phyloP scores from a whole-genome alignment of 2,329 filamentous ascomycete species.

The Clarireedia monteithiana region DNA sequence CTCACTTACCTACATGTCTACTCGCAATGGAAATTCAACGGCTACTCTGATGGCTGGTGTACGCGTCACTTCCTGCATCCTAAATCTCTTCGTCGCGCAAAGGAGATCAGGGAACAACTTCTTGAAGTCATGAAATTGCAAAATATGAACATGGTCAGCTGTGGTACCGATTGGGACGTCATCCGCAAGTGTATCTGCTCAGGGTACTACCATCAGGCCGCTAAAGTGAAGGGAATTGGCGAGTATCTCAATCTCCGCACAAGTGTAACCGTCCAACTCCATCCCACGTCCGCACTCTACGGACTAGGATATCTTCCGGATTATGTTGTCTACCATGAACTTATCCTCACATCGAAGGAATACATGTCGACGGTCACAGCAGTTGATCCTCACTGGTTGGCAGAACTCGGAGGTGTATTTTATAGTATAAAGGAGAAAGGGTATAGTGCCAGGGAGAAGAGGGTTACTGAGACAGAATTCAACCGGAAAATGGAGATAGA shows the following conservation, averaged over 20 bases:
- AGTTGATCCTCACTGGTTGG: conserved; percentile 95
- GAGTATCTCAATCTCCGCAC: conserved; percentile 97
- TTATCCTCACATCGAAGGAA: conserved; percentile 93
- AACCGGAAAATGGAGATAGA: conserved; percentile 92
- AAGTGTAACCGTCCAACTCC: conserved; percentile 86
- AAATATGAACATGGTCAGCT: conserved; percentile 80
- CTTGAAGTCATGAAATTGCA: conserved; percentile 90
- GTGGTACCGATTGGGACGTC: conserved; percentile 94
- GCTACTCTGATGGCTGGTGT: conserved; percentile 86
- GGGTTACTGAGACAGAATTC: conserved; percentile 84
- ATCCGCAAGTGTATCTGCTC: conserved; percentile 95
- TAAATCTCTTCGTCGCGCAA: conserved; percentile 85
- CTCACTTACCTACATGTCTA: conserved; percentile 94
- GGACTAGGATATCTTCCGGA: conserved; percentile 90
- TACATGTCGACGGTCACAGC: conserved; percentile 97
- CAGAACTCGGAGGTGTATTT: conserved; percentile 92
- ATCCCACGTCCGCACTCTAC: conserved; percentile 89
- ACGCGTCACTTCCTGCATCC: conserved; percentile 87
- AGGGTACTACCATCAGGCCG: conserved; percentile 96
- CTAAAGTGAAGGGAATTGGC: conserved; percentile 89
- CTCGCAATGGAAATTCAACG: conserved; percentile 88
- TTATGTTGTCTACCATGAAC: conserved; percentile 95
- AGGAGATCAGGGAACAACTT: conserved; percentile 91
- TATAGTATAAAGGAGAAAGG: conserved; percentile 98
- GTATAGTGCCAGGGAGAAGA: conserved; percentile 78